Evolutionary conservation across 306 rosid species (phyloP), one percentile per base, ranked within the genome.

Genomic region (Glycine latifolia): DNA sequence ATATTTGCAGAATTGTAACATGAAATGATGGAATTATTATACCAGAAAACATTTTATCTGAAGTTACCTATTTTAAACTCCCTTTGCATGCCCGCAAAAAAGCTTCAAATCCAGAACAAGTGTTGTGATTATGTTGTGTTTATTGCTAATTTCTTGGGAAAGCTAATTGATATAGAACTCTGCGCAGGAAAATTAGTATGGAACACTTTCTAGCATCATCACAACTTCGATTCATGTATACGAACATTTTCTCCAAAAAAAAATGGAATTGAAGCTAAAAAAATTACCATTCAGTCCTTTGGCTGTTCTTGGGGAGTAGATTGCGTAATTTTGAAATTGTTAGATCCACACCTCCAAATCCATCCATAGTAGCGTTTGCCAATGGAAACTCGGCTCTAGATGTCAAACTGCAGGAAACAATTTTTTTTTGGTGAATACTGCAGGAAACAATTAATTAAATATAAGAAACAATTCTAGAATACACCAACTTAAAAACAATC

Each of bases 361-460:
- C 96, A 83, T 91, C 98, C 89, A 90, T 55, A 77, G 83, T 55
- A 17, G 97, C 94, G 75, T 82, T 79, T 81, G 99, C 98, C 55
- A 86, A 89, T 48, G 98, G 99, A 87, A 95, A 95, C 91, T 95
- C 97, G 0, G 94, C 99, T 83, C 98, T 86, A 59, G 99, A 91
- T 72, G 99, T 95, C 87, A 88, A 86, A 83, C 99, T 93, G 87
- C 72, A 86, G 10, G 53, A 67, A 82, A 55, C 31, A 43, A 65
- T 0, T 26, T 26, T 26, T 20, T 26, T 26, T 26, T 26, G 31
- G 31, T 26, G 31, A 26, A 26, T 26, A 26, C 31, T 26, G 31
- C 31, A 26, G 31, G 31, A 26, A 26, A 26, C 31, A 26, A 26
- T 26, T 26, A 26, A 26, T 12, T 62, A 76, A 41, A 71, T 39